Evolutionary conservation across 306 rosid genomes (phyloP).

Genomic region (Cucurbita moschata): DNA sequence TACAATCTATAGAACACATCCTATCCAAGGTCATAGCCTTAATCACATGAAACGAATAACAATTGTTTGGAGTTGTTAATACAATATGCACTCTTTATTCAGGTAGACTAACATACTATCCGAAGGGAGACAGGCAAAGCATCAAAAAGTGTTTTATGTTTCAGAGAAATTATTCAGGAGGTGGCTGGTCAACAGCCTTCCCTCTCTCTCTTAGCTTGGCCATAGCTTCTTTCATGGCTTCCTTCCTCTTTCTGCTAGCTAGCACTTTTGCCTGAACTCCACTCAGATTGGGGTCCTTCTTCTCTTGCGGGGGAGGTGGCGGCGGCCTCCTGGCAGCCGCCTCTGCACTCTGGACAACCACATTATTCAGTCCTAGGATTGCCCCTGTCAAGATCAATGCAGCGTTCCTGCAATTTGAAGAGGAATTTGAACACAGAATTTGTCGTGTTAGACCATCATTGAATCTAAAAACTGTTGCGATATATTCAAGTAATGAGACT

Average conservation of each 20-base stretch:
- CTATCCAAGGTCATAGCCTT: too few species aligned
- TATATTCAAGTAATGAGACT: too few species aligned
- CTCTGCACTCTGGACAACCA: conserved; percentile 22
- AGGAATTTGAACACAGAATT: background rate
- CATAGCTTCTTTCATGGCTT: conserved; percentile 52
- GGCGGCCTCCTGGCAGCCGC: conserved; percentile 68
- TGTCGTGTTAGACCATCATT: too few species aligned
- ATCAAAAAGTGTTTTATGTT: background rate
- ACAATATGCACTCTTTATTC: background rate
- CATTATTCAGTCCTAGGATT: conserved; percentile 19
- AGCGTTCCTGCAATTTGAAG: conserved; percentile 14
- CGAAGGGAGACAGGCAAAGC: background rate
- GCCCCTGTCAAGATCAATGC: conserved; percentile 37
- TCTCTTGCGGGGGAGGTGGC: conserved; percentile 50
- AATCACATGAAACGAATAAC: background rate
- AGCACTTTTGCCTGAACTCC: conserved; percentile 72
- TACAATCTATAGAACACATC: background rate
- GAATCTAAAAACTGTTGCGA: too few species aligned
- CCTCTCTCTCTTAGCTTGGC: conserved; percentile 58
- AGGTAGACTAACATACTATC: background rate
- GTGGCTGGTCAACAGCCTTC: conserved; percentile 14
- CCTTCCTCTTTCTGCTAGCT: conserved; percentile 86
- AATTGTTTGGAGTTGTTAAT: background rate
- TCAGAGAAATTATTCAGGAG: conserved; percentile 14
- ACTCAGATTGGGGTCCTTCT: conserved; percentile 64